Conservation (phyloP, 2,329 filamentous ascomycete genomes). For the Didymosphaeria variabile region DNA sequence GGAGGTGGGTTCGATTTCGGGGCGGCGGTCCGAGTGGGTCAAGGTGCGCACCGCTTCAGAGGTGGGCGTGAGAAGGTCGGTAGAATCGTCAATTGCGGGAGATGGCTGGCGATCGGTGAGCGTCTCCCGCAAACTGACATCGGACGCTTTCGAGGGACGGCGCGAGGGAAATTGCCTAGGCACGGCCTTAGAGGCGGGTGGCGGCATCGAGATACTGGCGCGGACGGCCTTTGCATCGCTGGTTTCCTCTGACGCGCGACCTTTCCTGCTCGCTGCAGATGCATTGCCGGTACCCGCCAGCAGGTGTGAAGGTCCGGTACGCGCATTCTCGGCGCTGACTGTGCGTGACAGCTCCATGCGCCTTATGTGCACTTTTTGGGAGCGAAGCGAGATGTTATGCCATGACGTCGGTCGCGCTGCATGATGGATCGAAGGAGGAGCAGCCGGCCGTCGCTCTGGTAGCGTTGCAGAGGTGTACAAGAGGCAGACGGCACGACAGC, state of each 20-base stretch:
- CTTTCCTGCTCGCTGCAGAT: slow-evolving; percentile 59
- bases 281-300: slow-evolving; percentile 54
- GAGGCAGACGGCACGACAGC: neutral
- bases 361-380: neutral
- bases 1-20: slow-evolving; percentile 57
- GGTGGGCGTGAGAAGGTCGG: slow-evolving; percentile 55
- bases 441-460: neutral
- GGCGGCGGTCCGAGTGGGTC: slow-evolving; percentile 61
- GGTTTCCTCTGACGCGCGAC: slow-evolving; percentile 67
- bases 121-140: slow-evolving; percentile 50
- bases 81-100: slow-evolving; percentile 58
- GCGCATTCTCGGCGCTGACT: slow-evolving; percentile 50
- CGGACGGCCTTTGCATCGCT: slow-evolving; percentile 66
- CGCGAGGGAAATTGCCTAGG: slow-evolving; percentile 55
- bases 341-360: slow-evolving; percentile 43
- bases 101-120: slow-evolving; percentile 45
- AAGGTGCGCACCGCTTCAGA: slow-evolving; percentile 39
- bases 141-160: slow-evolving; percentile 54
- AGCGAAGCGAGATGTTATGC: slow-evolving; percentile 12
- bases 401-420: slow-evolving; percentile 16
- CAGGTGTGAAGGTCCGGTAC: slow-evolving; percentile 50
- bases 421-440: slow-evolving; percentile 2
- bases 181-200: slow-evolving; percentile 56
- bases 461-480: neutral
- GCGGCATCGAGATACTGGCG: slow-evolving; percentile 72